phyloP scores from a whole-genome alignment of 129 eudicot genomes.

The Tagetes patula region DNA sequence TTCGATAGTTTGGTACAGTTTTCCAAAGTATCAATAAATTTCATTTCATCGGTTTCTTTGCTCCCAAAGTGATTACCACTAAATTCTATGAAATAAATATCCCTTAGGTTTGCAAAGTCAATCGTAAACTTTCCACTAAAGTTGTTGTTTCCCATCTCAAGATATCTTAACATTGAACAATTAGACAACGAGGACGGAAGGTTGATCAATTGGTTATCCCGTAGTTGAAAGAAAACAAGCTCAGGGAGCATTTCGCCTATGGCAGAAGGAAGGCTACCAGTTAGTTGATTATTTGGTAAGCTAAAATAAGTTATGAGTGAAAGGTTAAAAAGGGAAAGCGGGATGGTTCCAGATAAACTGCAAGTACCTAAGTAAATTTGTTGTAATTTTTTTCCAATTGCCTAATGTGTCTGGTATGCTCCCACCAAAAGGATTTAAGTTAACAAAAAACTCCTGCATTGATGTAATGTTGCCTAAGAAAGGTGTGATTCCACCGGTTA shows the following conservation, averaged over 20 bases:
- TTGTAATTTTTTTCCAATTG: neutral
- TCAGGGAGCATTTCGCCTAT: neutral
- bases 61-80: neutral
- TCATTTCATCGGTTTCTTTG: slow-evolving; percentile 23
- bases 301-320: neutral
- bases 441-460: neutral
- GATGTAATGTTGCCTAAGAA: slow-evolving; percentile 16
- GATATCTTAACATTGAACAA: neutral
- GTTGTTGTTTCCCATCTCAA: neutral
- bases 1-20: neutral
- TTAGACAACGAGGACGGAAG: slow-evolving; percentile 14
- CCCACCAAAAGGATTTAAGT: slow-evolving; percentile 5
- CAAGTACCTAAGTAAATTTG: neutral
- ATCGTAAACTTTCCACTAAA: slow-evolving; percentile 8
- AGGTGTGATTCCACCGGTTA: slow-evolving; percentile 11
- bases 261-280: slow-evolving; percentile 9
- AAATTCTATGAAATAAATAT: neutral
- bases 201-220: neutral
- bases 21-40: slow-evolving; percentile 14
- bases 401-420: slow-evolving; percentile 4
- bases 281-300: slow-evolving; percentile 1
- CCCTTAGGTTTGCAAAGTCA: slow-evolving; percentile 6
- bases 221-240: neutral
- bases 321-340: slow-evolving; percentile 7
- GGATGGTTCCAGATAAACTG: slow-evolving; percentile 15